Evolutionary conservation across 768 basidiomycete species (phyloP), one percentile per base, ranked within the genome.

Genomic region (Rhizopogon rudus): DNA sequence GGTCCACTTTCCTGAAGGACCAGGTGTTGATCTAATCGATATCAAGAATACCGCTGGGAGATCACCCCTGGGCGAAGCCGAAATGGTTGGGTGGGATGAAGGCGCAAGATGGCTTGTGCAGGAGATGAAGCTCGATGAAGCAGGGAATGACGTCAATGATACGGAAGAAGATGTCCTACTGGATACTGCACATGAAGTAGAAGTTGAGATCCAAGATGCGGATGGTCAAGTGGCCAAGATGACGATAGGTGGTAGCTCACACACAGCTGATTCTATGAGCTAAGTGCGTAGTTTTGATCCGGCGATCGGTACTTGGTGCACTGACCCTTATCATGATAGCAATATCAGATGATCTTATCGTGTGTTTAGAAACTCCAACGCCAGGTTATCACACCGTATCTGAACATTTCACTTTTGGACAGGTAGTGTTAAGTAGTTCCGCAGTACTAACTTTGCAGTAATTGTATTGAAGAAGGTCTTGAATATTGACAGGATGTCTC

Each of bases 41-140:
- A 78, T 84, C 56, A 89, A 84, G 72, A 94, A 91, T 61, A 61
- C 66, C 1, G 84, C 83, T 3, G 90, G 91, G 2, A 78, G 79
- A 50, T 85, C 90, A 29, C 83, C 91, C n/a, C 77, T 94, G 0
- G 87, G 79, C 14, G 91, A 91, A 68, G 93, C 89, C 0, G 91
- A 93, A 68, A 75, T 82, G 43, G 83, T 79, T 3, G 87, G 81
- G 1, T 91, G 88, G 85, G 84, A 91, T 16, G 92, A 93, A 59
- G 91, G 91, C 22, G 87, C 91, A 14, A 81, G 79, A 62, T 92
- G 87, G 86, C 76, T 93, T 44, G 90, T 90, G 0, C 79, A 84
- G 64, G 79, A 87, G 70, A 94, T 94, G 87, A 80, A 82, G 51
- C 75, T 93, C 3, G 85, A 86, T 22, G 80, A 72, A 40, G 71